Conservation (phyloP, 169 alveolate genomes). For the Amoebophrya sp. region DNA sequence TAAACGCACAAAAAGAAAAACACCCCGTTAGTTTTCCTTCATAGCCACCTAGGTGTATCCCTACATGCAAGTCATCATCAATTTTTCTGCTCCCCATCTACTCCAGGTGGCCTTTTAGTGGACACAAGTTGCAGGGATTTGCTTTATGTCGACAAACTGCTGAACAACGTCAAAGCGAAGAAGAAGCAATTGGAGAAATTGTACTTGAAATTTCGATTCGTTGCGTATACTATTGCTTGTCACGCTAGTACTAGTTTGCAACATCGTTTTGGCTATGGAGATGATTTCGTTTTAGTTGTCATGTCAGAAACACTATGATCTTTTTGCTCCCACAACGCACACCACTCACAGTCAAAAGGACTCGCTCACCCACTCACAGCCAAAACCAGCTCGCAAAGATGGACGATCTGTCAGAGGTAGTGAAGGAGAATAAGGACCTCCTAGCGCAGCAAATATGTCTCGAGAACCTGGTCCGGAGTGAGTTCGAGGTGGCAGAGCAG, state of each 20-base stretch:
- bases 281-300: neutral
- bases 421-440: neutral
- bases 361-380: no score
- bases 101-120: neutral
- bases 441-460: neutral
- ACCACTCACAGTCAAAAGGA: no score
- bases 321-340: no score
- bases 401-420: neutral
- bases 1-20: no score
- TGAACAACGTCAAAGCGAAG: constrained; percentile 9
- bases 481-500: neutral
- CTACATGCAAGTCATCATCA: no score
- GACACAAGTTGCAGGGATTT: neutral
- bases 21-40: no score
- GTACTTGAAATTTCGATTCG: no score
- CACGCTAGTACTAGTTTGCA: neutral
- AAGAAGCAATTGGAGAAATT: neutral
- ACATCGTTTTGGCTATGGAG: neutral
- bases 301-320: neutral
- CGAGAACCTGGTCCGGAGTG: neutral
- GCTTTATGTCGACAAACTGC: neutral
- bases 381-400: neutral
- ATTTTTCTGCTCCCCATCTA: no score
- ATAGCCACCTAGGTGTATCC: no score
- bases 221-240: no score